Evolutionary conservation across 345 rosid genomes (phyloP), one percentile per base, ranked within the genome.

Genomic region (Eucalyptus tenuipes): DNA sequence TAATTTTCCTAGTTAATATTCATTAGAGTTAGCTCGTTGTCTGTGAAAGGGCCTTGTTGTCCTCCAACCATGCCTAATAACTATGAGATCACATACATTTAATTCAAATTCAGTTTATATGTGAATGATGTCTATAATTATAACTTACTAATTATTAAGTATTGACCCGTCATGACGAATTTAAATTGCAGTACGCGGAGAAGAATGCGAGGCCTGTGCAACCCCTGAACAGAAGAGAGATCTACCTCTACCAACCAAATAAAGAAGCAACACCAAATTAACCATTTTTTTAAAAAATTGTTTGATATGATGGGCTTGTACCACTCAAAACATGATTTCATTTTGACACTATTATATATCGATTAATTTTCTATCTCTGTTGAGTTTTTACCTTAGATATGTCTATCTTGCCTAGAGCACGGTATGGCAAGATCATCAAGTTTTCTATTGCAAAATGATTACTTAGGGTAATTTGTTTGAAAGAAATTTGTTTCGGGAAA

Each of bases 171-270:
- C 52, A n/a, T 57, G 45, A 50, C 55, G 15, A 10, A 64, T 45
- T 87, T 66, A 40, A 48, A 61, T 87, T 90, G 88, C 94, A 95
- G 97, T 87, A 90, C 85, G 94, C 96, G 29, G 91, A 92, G 88
- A 25, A 68, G 86, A 95, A 95, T 90, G 94, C 93, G 87, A 92
- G 96, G 55, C 96, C 97, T 22, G 49, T 93, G 85, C 97, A 95
- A 57, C 89, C 92, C 11, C 91, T 91, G 13, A 88, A 95, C 80
- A 20, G 33, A 20, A 53, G 96, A 88, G 61, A 84, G 87, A 52
- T 91, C 42, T 29, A 80, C 31, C 86, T 89, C 86, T 87, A 40
- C 44, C 10, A n/a, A 29, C 68, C 68, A 5, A 61, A 61, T 27
- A 7, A 61, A 61, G 68, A 6, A 27, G 68, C 68, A 61, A 27